A percentile compares a stretch with the other conserved stretches of the same genome.
These are phyloP conservation scores for Bacterosira constricta DNA, from an alignment of 108 stramenopile species.

Conservation along the genomic window DNA sequence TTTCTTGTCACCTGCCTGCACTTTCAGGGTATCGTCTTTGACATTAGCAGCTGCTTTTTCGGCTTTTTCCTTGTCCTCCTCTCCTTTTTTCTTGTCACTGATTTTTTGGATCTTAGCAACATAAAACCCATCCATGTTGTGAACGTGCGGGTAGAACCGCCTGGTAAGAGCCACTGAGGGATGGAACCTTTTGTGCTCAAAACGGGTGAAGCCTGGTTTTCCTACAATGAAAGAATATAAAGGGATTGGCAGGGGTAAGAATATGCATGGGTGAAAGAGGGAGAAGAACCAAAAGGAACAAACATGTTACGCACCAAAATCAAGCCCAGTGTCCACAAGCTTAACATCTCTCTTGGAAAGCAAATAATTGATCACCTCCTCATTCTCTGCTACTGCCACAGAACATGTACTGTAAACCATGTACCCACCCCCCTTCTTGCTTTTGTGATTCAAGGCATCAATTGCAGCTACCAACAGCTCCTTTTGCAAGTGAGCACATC, in stretches of 20 bases:
- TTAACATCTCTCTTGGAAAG: conserved; percentile 94
- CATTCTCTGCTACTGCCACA: conserved; percentile 97
- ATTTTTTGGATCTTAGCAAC: conserved; percentile 97
- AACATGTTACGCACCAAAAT: conserved; percentile 72
- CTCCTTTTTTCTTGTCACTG: conserved; percentile 65
- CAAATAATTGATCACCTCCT: conserved; percentile 98
- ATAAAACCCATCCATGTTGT: conserved; percentile 99
- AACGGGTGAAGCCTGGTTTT: conserved; percentile 93
- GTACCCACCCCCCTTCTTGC: conserved; percentile 90
- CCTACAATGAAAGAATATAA: conserved; percentile 51
- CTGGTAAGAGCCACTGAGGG: conserved; percentile 91
- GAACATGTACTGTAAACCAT: conserved; percentile 99
- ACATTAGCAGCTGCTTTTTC: conserved; percentile 23
- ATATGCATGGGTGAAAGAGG: neutral
- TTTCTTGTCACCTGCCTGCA: conserved; percentile 5
- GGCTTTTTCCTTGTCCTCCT: conserved; percentile 49
- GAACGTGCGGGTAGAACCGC: conserved; percentile 99
- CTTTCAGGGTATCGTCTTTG: conserved; percentile 14
- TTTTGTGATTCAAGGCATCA: conserved; percentile 92
- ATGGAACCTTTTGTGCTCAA: conserved; percentile 96
- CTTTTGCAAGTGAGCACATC: conserved; percentile 95
- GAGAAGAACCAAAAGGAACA: neutral
- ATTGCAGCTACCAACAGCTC: conserved; percentile 97
- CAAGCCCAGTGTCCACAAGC: conserved; percentile 91
- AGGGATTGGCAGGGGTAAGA: neutral